These are phyloP conservation scores for Exophiala aquamarina DNA, from an alignment of 2,329 filamentous ascomycete genomes.

Conservation along the genomic window DNA sequence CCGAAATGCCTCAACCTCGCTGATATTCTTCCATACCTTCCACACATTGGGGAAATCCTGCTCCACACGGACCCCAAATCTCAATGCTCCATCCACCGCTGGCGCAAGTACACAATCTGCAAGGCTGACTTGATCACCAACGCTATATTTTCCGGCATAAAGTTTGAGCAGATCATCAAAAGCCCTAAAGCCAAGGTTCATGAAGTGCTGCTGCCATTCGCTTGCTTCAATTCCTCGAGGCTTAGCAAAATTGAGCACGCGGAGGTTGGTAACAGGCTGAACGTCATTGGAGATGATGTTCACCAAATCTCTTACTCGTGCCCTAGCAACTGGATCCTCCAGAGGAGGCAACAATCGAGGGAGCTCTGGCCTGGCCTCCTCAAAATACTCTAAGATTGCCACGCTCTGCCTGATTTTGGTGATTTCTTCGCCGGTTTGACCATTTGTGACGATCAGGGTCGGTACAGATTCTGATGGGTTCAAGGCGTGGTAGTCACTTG, in stretches of 20 bases:
- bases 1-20: constrained; percentile 51
- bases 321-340: constrained; percentile 43
- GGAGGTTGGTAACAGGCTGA: constrained; percentile 61
- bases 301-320: constrained; percentile 54
- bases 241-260: constrained; percentile 52
- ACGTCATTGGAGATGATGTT: constrained; percentile 57
- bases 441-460: constrained; percentile 46
- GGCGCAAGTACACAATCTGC: constrained; percentile 61
- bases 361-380: constrained; percentile 50
- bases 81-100: constrained; percentile 58
- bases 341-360: constrained; percentile 48
- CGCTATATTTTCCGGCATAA: constrained; percentile 51
- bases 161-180: constrained; percentile 50
- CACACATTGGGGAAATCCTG: constrained; percentile 47
- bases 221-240: constrained; percentile 44
- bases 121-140: constrained; percentile 56
- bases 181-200: constrained; percentile 54
- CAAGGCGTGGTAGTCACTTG: constrained; percentile 43
- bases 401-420: constrained; percentile 55
- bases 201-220: constrained; percentile 54
- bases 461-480: constrained; percentile 60
- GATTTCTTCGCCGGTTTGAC: constrained; percentile 31
- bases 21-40: constrained; percentile 48
- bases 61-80: constrained; percentile 54
- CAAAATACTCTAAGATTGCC: constrained; percentile 63